Base-by-base conservation (phyloP, 139 green algal species). In the Chlamydomonas schloesseri region DNA sequence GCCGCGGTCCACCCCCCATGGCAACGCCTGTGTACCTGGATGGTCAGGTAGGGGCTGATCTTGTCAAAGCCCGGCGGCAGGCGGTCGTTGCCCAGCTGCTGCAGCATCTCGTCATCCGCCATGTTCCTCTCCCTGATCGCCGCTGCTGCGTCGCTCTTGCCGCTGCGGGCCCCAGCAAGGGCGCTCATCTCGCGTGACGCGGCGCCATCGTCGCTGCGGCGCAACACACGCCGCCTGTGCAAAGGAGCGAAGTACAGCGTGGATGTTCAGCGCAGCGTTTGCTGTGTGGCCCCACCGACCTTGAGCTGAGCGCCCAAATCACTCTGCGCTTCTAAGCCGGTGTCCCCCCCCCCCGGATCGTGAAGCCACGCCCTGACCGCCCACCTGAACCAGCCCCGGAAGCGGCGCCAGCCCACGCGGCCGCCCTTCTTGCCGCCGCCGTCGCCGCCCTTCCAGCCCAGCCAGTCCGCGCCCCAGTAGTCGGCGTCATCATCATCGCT, bases 41-140 rank as follows among this genome's bases (percentile, higher is more conserved):
- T 81, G 20, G 55, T 81, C 55, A 81, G 53, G 55, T 71, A 81
- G 33, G 74, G 53, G 74, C 15, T 36, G 55, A 81, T 81, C 6
- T 64, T 24, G 74, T 70, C 55, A 33, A 71, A 81, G 20, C 74
- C 74, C 18, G 55, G 31, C 31, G 74, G 74, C 74, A 81, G 74
- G 4, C 5, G 53, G 55, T 65, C n/a, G 29, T 28, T 46, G 46
- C 47, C 47, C 47, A 67, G 72, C 72, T 29, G 23, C 47, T 42
- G 9, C 20, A 42, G 72, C n/a, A 67, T 46, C 72, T 67, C 72
- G 5, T 62, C 24, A 47, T 65, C 72, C 0, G 11, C 13, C 26
- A 10, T 29, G 26, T 71, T 71, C 26, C 29, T 29, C 26, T 37
- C n/a, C 72, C 29, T 46, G 29, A 13, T 5, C 42, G 42, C 42